Percentiles rank a stretch among this genome's conserved stretches.
phyloP scores from a whole-genome alignment of 1,284 basidiomycete genomes.

The Ustilago loliicola region DNA sequence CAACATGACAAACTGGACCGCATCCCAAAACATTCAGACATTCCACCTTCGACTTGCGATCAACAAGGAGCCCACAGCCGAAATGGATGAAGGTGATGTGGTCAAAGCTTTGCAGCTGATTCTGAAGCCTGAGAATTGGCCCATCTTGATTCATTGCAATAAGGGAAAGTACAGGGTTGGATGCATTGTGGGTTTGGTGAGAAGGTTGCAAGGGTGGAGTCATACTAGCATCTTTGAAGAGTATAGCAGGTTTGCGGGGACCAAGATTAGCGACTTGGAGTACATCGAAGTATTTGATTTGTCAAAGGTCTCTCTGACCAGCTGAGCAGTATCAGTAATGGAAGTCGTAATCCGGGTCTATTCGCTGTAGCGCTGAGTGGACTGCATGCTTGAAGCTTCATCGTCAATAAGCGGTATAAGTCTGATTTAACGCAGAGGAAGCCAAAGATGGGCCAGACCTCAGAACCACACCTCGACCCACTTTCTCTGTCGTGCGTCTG shows the following conservation, averaged over 20 bases:
- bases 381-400: not conserved
- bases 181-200: constrained; percentile 62
- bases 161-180: constrained; percentile 69
- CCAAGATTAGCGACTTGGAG: constrained; percentile 66
- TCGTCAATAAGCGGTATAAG: not conserved
- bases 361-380: not conserved
- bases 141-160: constrained; percentile 69
- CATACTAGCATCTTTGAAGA: constrained; percentile 69
- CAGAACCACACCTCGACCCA: constrained; percentile 53
- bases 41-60: constrained; percentile 65
- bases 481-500: not conserved
- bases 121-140: constrained; percentile 58
- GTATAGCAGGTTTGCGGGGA: constrained; percentile 66
- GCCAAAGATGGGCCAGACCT: not conserved
- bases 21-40: constrained; percentile 44
- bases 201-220: constrained; percentile 68
- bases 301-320: constrained; percentile 22
- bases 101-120: constrained; percentile 54
- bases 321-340: not conserved
- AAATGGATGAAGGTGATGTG: constrained; percentile 65
- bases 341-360: not conserved
- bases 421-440: not conserved
- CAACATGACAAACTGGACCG: constrained; percentile 58
- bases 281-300: constrained; percentile 66
- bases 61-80: constrained; percentile 69